Evolutionary conservation across 2,329 filamentous ascomycete species (phyloP).

Genomic region (Sporothrix variecibatus): DNA sequence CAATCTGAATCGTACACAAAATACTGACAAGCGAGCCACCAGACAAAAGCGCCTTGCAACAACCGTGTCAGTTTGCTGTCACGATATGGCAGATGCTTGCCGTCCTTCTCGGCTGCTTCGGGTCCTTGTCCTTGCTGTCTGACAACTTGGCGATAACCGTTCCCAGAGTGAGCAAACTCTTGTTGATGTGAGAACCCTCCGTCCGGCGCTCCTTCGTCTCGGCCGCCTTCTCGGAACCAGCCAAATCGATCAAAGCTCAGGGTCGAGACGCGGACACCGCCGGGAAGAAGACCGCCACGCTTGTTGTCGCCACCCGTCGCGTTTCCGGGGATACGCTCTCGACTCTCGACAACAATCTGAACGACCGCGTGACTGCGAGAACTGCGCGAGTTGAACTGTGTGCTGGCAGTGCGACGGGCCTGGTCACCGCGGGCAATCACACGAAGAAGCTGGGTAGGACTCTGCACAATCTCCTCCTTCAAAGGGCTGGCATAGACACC

Average conservation of each 20-base stretch:
- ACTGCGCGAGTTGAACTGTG: slow-evolving; percentile 94
- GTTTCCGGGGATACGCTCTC: slow-evolving; percentile 73
- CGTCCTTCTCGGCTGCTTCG: slow-evolving; percentile 75
- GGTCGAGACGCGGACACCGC: slow-evolving; percentile 92
- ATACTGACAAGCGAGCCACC: slow-evolving; percentile 96
- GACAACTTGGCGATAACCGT: slow-evolving; percentile 95
- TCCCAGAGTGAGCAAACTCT: slow-evolving; percentile 89
- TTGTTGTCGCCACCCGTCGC: slow-evolving; percentile 56
- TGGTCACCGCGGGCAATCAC: slow-evolving; percentile 95
- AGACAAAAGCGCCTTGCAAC: slow-evolving; percentile 84
- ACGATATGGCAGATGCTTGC: slow-evolving; percentile 91
- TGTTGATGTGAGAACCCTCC: slow-evolving; percentile 98
- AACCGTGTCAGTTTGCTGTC: slow-evolving; percentile 96
- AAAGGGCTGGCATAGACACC: slow-evolving; percentile 94
- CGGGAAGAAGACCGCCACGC: slow-evolving; percentile 70
- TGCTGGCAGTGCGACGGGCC: slow-evolving; percentile 85
- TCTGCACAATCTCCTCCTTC: slow-evolving; percentile 98
- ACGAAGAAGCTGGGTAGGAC: slow-evolving; percentile 88
- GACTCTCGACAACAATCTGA: slow-evolving; percentile 96
- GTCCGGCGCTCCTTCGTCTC: slow-evolving; percentile 92
- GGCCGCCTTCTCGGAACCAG: slow-evolving; percentile 92
- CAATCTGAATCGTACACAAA: slow-evolving; percentile 91
- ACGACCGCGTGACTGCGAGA: slow-evolving; percentile 98
- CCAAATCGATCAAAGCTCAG: slow-evolving; percentile 93
- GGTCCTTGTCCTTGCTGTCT: slow-evolving; percentile 80